Evolutionary conservation across 2,329 filamentous ascomycete species (phyloP).

Genomic region (Aureobasidium sp.): DNA sequence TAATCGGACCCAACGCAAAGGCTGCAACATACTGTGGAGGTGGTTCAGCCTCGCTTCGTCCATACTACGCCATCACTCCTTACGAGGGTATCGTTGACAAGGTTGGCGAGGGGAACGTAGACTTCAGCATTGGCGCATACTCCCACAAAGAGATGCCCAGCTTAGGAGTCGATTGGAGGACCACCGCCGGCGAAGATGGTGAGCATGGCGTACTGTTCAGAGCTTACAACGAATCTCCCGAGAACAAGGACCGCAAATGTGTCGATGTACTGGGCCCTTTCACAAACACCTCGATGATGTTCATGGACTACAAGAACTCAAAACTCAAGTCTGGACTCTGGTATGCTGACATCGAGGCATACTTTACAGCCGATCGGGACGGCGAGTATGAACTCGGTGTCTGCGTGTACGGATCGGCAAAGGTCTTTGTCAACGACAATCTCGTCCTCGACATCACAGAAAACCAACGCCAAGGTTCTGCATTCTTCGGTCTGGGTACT

Average conservation of each 20-base stretch:
- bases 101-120: slow-evolving; percentile 17
- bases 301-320: slow-evolving; percentile 47
- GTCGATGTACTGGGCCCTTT: slow-evolving; percentile 45
- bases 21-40: slow-evolving; percentile 47
- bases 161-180: not conserved
- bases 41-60: slow-evolving; percentile 28
- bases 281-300: slow-evolving; percentile 33
- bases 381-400: slow-evolving; percentile 59
- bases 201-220: slow-evolving; percentile 8
- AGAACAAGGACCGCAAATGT: slow-evolving; percentile 35
- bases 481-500: slow-evolving; percentile 60
- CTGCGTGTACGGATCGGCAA: slow-evolving; percentile 59
- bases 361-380: slow-evolving; percentile 53
- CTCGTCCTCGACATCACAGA: slow-evolving; percentile 57
- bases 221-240: slow-evolving; percentile 50
- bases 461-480: slow-evolving; percentile 53
- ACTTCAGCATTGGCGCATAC: slow-evolving; percentile 20
- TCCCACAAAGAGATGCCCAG: slow-evolving; percentile 16
- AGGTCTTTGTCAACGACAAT: slow-evolving; percentile 53
- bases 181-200: not conserved
- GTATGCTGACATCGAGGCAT: slow-evolving; percentile 47
- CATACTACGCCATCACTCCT: slow-evolving; percentile 30
- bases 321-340: slow-evolving; percentile 31
- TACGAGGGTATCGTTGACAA: slow-evolving; percentile 26
- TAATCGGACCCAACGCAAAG: slow-evolving; percentile 70